Base-by-base conservation (phyloP, 768 basidiomycete genomes). In the Wakefieldia striispora region DNA sequence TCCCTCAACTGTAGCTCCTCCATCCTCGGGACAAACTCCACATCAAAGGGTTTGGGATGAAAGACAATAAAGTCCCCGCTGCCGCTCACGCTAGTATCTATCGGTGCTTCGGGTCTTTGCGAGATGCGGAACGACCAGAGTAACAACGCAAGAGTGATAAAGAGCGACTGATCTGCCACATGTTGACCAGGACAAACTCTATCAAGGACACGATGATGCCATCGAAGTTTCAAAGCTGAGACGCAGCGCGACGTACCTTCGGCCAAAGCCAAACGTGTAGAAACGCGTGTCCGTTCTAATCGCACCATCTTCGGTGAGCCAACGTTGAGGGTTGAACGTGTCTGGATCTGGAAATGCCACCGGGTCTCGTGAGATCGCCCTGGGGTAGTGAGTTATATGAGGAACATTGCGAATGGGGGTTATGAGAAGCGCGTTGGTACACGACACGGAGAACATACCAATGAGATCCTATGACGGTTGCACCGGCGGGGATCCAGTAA, bases 101-200 rank as follows among this genome's bases (percentile, higher is more conserved):
- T 16, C 33, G 14, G 33, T 5, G 33, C 33, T 6, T 16, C 33
- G 6, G 77, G 73, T 52, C 81, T 77, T 24, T 75, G 56, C 8
- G 65, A 64, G 33, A 86, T 70, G 1, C 62, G 72, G 70, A 86
- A 86, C 0, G 82, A 77, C 82, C 83, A 86, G 8, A 82, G 71
- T 9, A 82, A 63, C 14, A 82, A 67, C 0, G 83, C 80, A 0
- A 81, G 77, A 57, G 80, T 85, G 37, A 86, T 70, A 58, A 80
- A 83, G 0, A 85, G 68, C 2, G 84, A 84, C 1, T 62, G 56
- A 20, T 70, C 40, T 4, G 58, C 61, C 21, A 63, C 75, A 60
- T 83, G 73, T 54, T 78, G 77, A 0, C 83, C 83, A 9, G 33
- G 33, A 33, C 33, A 33, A 33, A 33, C 33, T 33, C 33, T 33